Base-by-base conservation (phyloP, 179 eudicot species). In the Amaranthus tricolor region DNA sequence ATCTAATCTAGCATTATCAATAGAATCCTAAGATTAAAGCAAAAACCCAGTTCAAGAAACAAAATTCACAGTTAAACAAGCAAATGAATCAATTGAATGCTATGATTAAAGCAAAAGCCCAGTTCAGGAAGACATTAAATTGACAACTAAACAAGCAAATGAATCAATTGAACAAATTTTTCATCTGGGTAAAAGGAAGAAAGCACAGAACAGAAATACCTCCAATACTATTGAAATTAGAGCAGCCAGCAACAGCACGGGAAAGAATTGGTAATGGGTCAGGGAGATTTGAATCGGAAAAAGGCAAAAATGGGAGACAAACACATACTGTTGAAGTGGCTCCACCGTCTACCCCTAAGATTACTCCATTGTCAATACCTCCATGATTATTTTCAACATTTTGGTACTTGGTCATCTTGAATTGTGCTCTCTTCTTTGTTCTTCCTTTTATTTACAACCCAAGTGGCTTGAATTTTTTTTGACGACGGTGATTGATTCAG, bases 151-250 rank as follows among this genome's bases (percentile, higher is more conserved):
- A 55, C 4, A 16, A 55, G 6, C 15, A 14, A 4, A 15, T 55
- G 19, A 55, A 15, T 15, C 31, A n/a, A 45, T 45, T n/a, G 5
- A n/a, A n/a, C 5, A 62, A 62, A 10, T 40, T 8, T 31, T 60
- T 52, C 73, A 19, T 13, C 6, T 13, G 57, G 58, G 60, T 6
- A 12, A 44, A 21, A 59, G 10, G 31, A 21, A 48, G 12, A 70
- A 45, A 9, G 6, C 40, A 31, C 3, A 21, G n/a, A 66, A 66
- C 0, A 3, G 0, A 9, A 9, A 16, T 73, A 91, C 96, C 96
- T 78, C 96, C 96, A 58, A 91, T 89, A 65, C 97, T 92, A 75
- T 92, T 92, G 85, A 86, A 87, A 72, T 92, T 92, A 65, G 97
- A 90, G 81, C 90, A 92, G 2, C 97, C 97, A 62, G 87, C 85